Evolutionary conservation across 73 alveolate species (phyloP), one percentile per base, ranked within the genome.

Genomic region (Paramecium tetraurelia): DNA sequence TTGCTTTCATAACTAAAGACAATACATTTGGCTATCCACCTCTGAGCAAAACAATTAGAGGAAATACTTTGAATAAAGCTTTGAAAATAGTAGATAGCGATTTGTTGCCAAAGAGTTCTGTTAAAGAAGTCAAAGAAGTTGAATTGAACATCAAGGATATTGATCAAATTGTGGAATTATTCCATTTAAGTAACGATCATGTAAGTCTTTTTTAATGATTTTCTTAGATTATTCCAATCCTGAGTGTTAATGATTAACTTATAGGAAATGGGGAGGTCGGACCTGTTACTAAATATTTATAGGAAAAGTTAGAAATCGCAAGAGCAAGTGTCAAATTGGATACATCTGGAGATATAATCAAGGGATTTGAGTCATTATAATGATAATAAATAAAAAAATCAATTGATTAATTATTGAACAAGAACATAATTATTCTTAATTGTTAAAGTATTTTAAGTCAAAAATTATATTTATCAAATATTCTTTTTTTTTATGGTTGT

Each of bases 171-270:
- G 72, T 24, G 16, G 90, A 80, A 44, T 48, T 80, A 27, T 80
- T 80, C 12, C 90, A 80, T 44, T 46, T 80, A 27, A 80, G 90
- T 63, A 80, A 80, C 20, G 90, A 80, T 27, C 90, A 46, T 44
- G 84, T 63, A 63, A 31, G 2, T 27, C 3, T 27, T n/a, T 18
- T 1, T 53, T 16, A 21, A 63, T 63, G 5, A 33, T 63, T 22
- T 12, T 63, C 21, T 21, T 63, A 63, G 84, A 80, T 80, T 44
- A 48, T 80, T 43, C 90, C 90, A 3, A 80, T 80, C 18, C n/a
- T 80, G 22, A 41, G 33, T 44, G 90, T 80, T 44, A 80, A 80
- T 80, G 90, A 80, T 48, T 31, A 31, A 20, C 8, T 0, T 16
- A 80, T 80, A 44, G 90, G 90, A 44, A 46, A 40, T 43, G 90